Evolutionary conservation across 2,329 filamentous ascomycete species (phyloP), one percentile per base, ranked within the genome.

Genomic region (Mycocentrospora acerina): DNA sequence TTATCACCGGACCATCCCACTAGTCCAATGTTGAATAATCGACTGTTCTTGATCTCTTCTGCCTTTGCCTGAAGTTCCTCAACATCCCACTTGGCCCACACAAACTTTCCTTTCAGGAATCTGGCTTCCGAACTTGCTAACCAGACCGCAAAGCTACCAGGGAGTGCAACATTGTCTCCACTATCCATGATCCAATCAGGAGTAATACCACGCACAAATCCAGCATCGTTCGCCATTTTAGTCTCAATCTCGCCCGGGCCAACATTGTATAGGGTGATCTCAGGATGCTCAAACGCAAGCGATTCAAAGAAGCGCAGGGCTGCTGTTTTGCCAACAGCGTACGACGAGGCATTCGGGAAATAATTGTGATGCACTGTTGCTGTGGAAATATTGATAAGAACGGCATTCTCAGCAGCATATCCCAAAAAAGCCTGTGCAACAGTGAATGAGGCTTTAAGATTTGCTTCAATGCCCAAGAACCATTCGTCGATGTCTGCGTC

Each of bases 191-290:
- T 14, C 25, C 28, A 48, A 31, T 36, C 33, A 46, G 47, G 43
- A 24, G 57, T 40, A 38, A 58, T 51, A 13, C 48, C 48, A 22
- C 45, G 43, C 10, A 39, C 40, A 17, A 51, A 48, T 2, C 49
- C 53, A 1, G 43, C 44, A 5, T 35, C 32, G 13, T 35, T 47
- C 22, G 51, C 56, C 57, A 71, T 66, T 3, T 65, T 70, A 0
- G 68, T 72, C 4, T 53, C 59, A 4, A 74, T 52, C 2, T 70
- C 55, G 1, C 72, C 72, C 1, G 72, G 71, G 7, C 75, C 72
- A 3, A 71, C 50, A 30, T 57, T 59, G 11, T 67, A 62, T n/a
- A 73, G 54, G 11, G 62, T 54, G 0, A 73, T 22, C 0, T 59
- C 46, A 0, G 69, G 69, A 18, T 73, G 64, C 42, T 68, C 67